Evolutionary conservation across 139 green algal species (phyloP), one percentile per base, ranked within the genome.

Genomic region (Coelastrella sp.): DNA sequence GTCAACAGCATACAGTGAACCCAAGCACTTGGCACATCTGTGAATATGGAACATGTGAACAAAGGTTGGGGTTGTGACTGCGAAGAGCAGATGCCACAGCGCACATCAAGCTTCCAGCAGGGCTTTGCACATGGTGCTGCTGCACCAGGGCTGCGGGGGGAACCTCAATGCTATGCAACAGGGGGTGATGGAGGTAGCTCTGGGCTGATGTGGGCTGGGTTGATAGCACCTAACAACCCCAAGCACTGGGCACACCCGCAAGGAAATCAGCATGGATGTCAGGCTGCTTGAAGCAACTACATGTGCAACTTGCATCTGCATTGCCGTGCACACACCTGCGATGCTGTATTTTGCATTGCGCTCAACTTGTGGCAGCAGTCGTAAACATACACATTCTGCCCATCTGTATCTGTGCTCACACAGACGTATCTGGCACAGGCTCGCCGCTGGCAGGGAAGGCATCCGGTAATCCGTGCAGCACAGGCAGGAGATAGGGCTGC

Each of bases 1-100:
- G 92, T 98, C 97, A 14, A 98, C 90, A 6, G 97, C 96, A 3
- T 96, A 96, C 57, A 98, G 80, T 86, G 97, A 80, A 8, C 97
- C 97, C 88, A 98, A 92, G 91, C 94, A 97, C 91, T 97, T 94
- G 0, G 94, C 96, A 76, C 94, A 97, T 66, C 95, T 97, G 94
- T 73, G 57, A 7, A 22, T 7, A 23, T 6, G 14, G 11, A 58
- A 58, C 14, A 77, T 22, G 61, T 13, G 11, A 71, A 47, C 32
- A 47, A 47, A 47, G 32, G 11, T 10, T 19, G 11, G 61, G 10
- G 8, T 13, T 71, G 8, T 71, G 61, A 19, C 11, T 10, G 61
- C 61, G 11, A 71, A 19, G 61, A 71, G 32, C 32, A 47, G 32
- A 47, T 47, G 32, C 32, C 32, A 47, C 32, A 47, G 32, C 32